These are phyloP conservation scores for Trichoderma sp. DNA, from an alignment of 2,329 filamentous ascomycete genomes.

Conservation along the genomic window DNA sequence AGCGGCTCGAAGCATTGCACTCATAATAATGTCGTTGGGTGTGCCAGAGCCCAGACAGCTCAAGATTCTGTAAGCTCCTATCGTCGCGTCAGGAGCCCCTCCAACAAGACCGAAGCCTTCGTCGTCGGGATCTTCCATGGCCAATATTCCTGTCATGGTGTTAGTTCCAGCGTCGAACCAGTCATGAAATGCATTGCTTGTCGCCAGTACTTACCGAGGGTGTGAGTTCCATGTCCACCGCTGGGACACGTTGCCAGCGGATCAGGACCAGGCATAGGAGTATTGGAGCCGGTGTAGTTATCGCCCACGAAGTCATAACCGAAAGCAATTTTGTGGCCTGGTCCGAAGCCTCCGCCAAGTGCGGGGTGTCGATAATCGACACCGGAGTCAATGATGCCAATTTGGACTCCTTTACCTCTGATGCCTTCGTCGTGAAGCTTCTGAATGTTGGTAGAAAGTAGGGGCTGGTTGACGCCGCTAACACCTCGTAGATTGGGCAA, in stretches of 20 bases:
- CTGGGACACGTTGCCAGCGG: neutral
- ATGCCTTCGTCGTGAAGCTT: neutral
- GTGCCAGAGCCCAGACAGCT: neutral
- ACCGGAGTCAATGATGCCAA: slow-evolving; percentile 2
- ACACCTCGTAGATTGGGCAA: neutral
- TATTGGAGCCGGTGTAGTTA: neutral
- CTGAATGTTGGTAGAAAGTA: neutral
- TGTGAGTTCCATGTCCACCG: neutral
- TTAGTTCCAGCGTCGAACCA: neutral
- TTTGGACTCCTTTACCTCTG: slow-evolving; percentile 1
- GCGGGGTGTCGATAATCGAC: slow-evolving; percentile 16
- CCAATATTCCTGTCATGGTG: neutral
- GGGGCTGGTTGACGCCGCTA: neutral
- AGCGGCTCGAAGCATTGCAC: neutral
- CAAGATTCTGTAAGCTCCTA: neutral
- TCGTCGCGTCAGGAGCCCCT: neutral
- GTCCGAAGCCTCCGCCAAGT: slow-evolving; percentile 7
- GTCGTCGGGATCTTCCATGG: neutral
- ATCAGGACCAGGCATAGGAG: neutral
- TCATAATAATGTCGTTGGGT: neutral
- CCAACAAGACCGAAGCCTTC: neutral
- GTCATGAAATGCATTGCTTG: neutral
- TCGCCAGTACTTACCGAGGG: neutral
- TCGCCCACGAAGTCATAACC: neutral
- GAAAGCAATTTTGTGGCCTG: neutral